Percentiles rank a stretch among this genome's conserved stretches.
Conservation (phyloP, 2,329 filamentous ascomycete genomes). For the Pseudogymnoascus sp. region DNA sequence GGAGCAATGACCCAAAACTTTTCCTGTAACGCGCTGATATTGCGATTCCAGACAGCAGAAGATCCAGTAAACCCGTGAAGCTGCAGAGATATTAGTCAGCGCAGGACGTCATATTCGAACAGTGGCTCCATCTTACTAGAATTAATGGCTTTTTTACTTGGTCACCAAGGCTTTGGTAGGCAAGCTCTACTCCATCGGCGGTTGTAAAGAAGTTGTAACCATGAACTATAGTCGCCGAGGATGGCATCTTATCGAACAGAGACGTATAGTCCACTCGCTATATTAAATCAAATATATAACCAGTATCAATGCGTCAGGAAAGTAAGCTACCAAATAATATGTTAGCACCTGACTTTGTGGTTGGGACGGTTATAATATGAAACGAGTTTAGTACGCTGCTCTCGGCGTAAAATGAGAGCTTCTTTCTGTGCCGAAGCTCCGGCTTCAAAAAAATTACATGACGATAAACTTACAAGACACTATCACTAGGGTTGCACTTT, state of each 20-base stretch:
- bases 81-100: conserved; percentile 13
- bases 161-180: background rate
- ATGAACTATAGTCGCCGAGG: background rate
- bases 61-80: conserved; percentile 29
- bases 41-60: conserved; percentile 23
- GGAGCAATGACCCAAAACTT: conserved; percentile 23
- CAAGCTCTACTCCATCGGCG: background rate
- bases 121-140: background rate
- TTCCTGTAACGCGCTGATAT: conserved; percentile 19
- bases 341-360: background rate
- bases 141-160: conserved; percentile 7
- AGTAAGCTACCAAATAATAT: background rate
- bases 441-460: background rate
- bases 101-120: background rate
- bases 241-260: background rate
- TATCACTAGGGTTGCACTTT: background rate
- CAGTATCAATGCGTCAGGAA: no score
- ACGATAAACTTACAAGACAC: background rate
- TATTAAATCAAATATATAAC: background rate
- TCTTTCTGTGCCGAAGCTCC: background rate
- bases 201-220: background rate
- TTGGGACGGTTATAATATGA: background rate
- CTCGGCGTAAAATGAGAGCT: background rate
- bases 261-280: background rate
- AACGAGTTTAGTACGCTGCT: background rate